Evolutionary conservation across 257 asterid genomes (phyloP).

Genomic region (Penstemon davidsonii): DNA sequence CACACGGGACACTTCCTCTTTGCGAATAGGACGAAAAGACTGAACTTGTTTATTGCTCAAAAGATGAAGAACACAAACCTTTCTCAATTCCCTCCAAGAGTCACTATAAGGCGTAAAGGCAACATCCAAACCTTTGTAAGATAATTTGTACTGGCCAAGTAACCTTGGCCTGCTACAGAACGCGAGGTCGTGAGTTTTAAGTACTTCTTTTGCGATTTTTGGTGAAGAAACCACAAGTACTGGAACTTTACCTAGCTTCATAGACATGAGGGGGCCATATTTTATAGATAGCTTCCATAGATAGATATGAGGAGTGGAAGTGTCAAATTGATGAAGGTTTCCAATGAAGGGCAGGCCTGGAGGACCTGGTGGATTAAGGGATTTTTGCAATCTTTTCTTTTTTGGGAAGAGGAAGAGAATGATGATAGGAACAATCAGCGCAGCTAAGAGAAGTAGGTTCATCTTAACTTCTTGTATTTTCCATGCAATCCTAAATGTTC

Average conservation of each 20-base stretch:
- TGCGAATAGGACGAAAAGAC: slow-evolving; percentile 12
- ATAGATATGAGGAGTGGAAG: slow-evolving; percentile 19
- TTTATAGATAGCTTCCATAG: slow-evolving; percentile 19
- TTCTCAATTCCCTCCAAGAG: slow-evolving; percentile 24
- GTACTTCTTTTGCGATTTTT: slow-evolving; percentile 18
- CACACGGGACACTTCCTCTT: slow-evolving; percentile 11
- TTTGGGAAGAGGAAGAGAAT: neutral
- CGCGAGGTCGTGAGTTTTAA: slow-evolving; percentile 23
- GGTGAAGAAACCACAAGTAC: slow-evolving; percentile 20
- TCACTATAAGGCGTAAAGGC: slow-evolving; percentile 20
- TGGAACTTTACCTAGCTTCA: slow-evolving; percentile 18
- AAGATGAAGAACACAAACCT: slow-evolving; percentile 20
- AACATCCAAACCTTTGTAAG: slow-evolving; percentile 22
- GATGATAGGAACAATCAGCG: neutral
- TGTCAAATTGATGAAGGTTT: slow-evolving; percentile 22
- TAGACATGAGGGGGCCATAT: slow-evolving; percentile 25
- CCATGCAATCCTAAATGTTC: no score
- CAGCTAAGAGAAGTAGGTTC: slow-evolving; percentile 6
- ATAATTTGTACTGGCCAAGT: neutral
- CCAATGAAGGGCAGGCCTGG: slow-evolving; percentile 25
- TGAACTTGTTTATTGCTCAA: slow-evolving; percentile 25
- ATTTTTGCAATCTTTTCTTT: neutral
- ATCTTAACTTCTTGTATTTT: neutral
- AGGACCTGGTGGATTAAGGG: slow-evolving; percentile 24
- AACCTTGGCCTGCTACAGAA: slow-evolving; percentile 21